Conservation (phyloP, 805 yeast species). For the Kockiozyma suomiensis region DNA sequence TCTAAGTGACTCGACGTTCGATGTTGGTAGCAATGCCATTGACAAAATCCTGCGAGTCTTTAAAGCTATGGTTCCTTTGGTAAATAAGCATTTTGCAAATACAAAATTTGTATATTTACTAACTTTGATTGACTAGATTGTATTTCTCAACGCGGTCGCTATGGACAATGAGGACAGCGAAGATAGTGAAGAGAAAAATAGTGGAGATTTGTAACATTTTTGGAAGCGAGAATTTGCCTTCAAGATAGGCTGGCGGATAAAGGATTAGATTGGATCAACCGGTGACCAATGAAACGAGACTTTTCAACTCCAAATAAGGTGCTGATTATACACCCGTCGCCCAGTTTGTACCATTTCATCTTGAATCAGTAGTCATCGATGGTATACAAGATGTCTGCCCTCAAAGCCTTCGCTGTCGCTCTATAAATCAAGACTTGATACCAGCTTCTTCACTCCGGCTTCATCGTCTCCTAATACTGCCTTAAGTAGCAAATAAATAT, state of each 20-base stretch:
- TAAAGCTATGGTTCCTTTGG: slow-evolving; percentile 27
- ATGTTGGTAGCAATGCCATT: slow-evolving; percentile 16
- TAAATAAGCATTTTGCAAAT: neutral
- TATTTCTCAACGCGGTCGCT: slow-evolving; percentile 15
- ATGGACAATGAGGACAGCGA: slow-evolving; percentile 19
- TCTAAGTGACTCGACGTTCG: slow-evolving; percentile 17
- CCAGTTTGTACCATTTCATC: no score
- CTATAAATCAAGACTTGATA: slow-evolving; percentile 15
- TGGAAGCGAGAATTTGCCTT: neutral
- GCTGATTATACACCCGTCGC: no score
- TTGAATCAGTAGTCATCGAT: no score
- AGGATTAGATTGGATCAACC: no score
- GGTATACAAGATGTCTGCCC: no score
- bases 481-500: no score
- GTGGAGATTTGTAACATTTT: neutral
- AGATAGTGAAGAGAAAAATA: slow-evolving; percentile 10
- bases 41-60: slow-evolving; percentile 20
- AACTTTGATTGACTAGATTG: slow-evolving; percentile 3
- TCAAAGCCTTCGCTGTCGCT: neutral
- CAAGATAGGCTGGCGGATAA: no score
- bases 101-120: neutral
- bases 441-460: slow-evolving; percentile 28
- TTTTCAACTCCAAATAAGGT: no score
- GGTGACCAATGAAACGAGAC: no score
- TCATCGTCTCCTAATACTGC: slow-evolving; percentile 34